phyloP scores from a whole-genome alignment of 1,284 basidiomycete genomes.

The Ceratobasidium papillatum region DNA sequence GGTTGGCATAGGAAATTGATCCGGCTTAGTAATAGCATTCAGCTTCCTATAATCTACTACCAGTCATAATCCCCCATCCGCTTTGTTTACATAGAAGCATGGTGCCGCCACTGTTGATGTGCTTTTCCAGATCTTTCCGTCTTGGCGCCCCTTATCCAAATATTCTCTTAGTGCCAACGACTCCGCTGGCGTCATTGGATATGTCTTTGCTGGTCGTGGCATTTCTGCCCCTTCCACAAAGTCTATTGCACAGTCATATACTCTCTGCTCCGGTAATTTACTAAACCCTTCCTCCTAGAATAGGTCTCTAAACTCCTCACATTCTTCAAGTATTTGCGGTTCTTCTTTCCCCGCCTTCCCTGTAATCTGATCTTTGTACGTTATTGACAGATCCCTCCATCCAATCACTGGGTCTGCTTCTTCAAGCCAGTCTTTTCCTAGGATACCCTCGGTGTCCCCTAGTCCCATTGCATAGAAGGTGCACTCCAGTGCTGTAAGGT shows the following conservation, averaged over 20 bases:
- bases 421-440: background rate
- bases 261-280: background rate
- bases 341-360: no score
- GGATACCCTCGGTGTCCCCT: background rate
- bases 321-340: no score
- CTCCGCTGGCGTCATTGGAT: background rate
- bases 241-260: background rate
- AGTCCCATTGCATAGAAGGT: background rate
- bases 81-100: no score
- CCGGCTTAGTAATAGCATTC: no score
- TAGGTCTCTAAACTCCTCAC: background rate
- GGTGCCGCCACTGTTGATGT: no score
- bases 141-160: no score
- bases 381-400: background rate
- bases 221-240: background rate
- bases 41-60: background rate
- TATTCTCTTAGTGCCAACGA: no score
- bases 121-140: no score
- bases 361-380: background rate
- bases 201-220: background rate
- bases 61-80: background rate
- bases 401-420: background rate
- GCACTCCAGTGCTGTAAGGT: background rate
- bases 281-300: background rate
- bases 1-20: background rate